Conservation (phyloP, 768 basidiomycete species). For the Russula griseocarnosa region DNA sequence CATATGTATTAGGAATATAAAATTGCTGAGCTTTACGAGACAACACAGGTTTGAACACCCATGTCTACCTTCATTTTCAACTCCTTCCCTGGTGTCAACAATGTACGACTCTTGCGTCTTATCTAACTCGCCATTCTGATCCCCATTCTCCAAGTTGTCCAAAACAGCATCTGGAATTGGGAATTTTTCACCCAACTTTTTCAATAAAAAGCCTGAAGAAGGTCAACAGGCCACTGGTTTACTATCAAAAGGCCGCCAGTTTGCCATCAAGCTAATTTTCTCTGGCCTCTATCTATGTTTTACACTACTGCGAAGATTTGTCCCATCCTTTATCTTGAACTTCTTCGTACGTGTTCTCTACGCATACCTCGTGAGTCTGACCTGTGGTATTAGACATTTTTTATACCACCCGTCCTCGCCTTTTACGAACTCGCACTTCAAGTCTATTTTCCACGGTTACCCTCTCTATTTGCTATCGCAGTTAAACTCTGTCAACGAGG, state of each 20-base stretch:
- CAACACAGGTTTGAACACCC: background rate
- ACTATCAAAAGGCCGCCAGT: slow-evolving; percentile 4
- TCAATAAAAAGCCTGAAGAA: background rate
- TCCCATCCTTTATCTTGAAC: slow-evolving; percentile 2
- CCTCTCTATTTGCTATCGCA: slow-evolving; percentile 6
- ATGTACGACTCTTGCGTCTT: slow-evolving; percentile 1
- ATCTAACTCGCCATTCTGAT: slow-evolving; percentile 1
- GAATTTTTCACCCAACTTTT: background rate
- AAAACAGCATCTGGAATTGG: background rate
- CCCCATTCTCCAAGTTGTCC: background rate
- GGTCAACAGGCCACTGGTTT: background rate
- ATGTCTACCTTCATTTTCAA: slow-evolving; percentile 10
- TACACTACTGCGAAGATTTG: slow-evolving; percentile 9
- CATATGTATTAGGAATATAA: slow-evolving; percentile 7
- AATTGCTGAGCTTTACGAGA: background rate
- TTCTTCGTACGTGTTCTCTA: slow-evolving; percentile 6
- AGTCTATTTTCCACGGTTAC: slow-evolving; percentile 4
- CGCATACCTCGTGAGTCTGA: slow-evolving; percentile 1
- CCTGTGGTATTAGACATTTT: slow-evolving; percentile 1
- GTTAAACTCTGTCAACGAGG: slow-evolving; percentile 14
- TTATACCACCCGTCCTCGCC: slow-evolving; percentile 7
- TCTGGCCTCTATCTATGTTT: background rate
- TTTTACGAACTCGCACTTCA: slow-evolving; percentile 23
- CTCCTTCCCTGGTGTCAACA: background rate
- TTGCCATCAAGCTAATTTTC: slow-evolving; percentile 1